These are phyloP conservation scores for Cercospora brassicicola DNA, from an alignment of 2,329 filamentous ascomycete genomes.

Conservation along the genomic window DNA sequence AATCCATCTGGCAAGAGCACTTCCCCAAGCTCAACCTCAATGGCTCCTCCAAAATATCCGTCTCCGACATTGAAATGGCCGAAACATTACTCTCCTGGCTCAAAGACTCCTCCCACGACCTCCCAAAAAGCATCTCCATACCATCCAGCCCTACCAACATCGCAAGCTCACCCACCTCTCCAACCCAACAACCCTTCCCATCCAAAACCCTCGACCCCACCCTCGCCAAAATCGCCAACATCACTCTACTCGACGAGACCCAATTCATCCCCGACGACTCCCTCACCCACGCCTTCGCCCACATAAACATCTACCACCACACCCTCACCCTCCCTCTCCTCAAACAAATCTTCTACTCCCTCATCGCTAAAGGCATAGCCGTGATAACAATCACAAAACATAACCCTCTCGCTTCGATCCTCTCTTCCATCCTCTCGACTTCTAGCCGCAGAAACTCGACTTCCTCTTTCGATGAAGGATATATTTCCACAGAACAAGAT, in stretches of 20 bases:
- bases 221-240: conserved; percentile 10
- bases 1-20: conserved; percentile 12
- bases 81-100: conserved; percentile 15
- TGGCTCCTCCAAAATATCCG: conserved; percentile 7
- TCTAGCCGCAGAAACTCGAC: neutral
- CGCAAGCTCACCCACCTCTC: neutral
- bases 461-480: neutral
- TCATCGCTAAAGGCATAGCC: conserved; percentile 13
- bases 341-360: conserved; percentile 14
- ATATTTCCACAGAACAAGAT: neutral
- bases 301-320: conserved; percentile 9
- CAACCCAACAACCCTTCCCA: neutral
- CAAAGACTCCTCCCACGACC: conserved; percentile 5
- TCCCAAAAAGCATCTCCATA: conserved; percentile 5
- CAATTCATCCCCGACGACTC: neutral
- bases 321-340: neutral
- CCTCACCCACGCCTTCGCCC: conserved; percentile 19
- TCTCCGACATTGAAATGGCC: conserved; percentile 15
- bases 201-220: neutral
- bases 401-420: neutral
- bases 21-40: conserved; percentile 13
- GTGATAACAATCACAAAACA: conserved; percentile 13
- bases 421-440: neutral
- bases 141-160: neutral
- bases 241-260: neutral